Percentiles rank a stretch among this genome's conserved stretches.
Conservation (phyloP, 306 rosid genomes). For the Ammopiptanthus mongolicus region DNA sequence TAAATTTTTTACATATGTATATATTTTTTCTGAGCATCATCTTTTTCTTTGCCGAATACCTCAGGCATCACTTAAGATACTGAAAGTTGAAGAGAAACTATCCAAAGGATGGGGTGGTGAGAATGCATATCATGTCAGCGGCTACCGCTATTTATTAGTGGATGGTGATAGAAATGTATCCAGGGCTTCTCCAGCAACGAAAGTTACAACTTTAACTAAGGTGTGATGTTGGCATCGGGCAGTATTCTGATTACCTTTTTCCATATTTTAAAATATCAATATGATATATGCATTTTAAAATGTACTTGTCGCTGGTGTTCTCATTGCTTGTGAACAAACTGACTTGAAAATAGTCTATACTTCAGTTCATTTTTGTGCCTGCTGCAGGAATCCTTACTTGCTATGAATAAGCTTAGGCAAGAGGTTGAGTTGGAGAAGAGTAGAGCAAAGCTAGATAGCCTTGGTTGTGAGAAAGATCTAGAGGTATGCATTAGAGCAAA, state of each 20-base stretch:
- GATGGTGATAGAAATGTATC: constrained; percentile 80
- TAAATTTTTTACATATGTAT: background rate
- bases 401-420: constrained; percentile 79
- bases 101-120: constrained; percentile 99
- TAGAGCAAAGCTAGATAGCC: constrained; percentile 44
- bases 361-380: constrained; percentile 13
- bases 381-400: constrained; percentile 82
- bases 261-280: background rate
- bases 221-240: constrained; percentile 36
- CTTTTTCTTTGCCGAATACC: constrained; percentile 25
- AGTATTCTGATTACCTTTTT: constrained; percentile 1
- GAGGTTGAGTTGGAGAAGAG: constrained; percentile 87
- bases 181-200: constrained; percentile 94
- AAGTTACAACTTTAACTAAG: constrained; percentile 87
- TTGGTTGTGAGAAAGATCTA: constrained; percentile 63
- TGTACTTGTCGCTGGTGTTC: background rate
- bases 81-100: constrained; percentile 89
- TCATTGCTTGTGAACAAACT: constrained; percentile 2
- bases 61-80: constrained; percentile 75
- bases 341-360: background rate
- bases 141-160: constrained; percentile 85
- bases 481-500: constrained; percentile 83
- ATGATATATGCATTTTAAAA: constrained; percentile 6
- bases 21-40: constrained; percentile 17
- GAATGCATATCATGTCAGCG: constrained; percentile 90